Conservation (phyloP, 1,284 basidiomycete genomes). For the Melampsora larici-populina region DNA sequence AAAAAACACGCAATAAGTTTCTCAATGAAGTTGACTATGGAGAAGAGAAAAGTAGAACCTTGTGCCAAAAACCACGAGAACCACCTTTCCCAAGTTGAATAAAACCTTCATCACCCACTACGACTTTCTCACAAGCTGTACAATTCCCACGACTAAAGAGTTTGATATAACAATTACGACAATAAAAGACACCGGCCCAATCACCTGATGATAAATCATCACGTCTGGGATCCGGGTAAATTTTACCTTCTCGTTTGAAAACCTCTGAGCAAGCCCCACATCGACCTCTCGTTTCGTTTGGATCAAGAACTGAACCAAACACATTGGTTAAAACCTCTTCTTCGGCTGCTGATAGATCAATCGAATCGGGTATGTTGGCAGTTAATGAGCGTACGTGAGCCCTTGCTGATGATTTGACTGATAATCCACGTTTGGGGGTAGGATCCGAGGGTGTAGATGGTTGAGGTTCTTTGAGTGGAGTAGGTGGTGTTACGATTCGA, state of each 20-base stretch:
- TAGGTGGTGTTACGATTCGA: constrained; percentile 5
- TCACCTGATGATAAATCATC: constrained; percentile 27
- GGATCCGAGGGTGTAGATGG: neutral
- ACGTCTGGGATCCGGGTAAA: constrained; percentile 35
- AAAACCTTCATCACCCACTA: constrained; percentile 41
- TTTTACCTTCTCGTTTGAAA: constrained; percentile 43
- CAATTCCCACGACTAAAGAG: constrained; percentile 34
- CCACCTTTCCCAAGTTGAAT: constrained; percentile 42
- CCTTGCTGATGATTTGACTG: constrained; percentile 37
- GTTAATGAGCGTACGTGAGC: constrained; percentile 39
- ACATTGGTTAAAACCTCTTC: constrained; percentile 41
- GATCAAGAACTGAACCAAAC: constrained; percentile 42
- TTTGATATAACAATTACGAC: constrained; percentile 38
- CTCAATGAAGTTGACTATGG: neutral
- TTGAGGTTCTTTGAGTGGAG: neutral
- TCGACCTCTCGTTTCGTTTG: constrained; percentile 36
- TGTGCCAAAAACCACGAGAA: constrained; percentile 38
- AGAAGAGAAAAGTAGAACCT: constrained; percentile 4
- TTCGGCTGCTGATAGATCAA: constrained; percentile 39
- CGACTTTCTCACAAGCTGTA: constrained; percentile 20
- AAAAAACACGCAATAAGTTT: neutral
- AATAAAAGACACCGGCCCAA: constrained; percentile 43
- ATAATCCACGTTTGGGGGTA: constrained; percentile 33
- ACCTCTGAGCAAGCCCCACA: constrained; percentile 36
- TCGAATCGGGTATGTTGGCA: constrained; percentile 37